These are phyloP conservation scores for Talaromyces nanjingensis DNA, from an alignment of 495 filamentous ascomycete species.

Conservation along the genomic window DNA sequence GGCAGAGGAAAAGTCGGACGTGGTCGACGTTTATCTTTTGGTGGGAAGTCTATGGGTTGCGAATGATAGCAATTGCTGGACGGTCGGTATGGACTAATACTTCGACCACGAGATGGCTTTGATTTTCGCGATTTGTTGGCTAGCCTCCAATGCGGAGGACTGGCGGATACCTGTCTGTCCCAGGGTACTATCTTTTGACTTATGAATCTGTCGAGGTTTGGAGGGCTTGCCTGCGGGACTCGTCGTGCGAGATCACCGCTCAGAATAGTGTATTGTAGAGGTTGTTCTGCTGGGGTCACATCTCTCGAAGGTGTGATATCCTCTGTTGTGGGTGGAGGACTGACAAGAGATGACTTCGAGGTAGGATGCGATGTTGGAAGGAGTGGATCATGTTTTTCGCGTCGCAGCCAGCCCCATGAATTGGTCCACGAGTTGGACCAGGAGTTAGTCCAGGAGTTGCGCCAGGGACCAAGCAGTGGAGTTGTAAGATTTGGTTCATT, in stretches of 20 bases:
- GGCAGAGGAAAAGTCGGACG: slow-evolving; percentile 6
- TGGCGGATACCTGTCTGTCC: not conserved
- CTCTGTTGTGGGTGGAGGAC: not conserved
- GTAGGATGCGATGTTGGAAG: not conserved
- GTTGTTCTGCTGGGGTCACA: not conserved
- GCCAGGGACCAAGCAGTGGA: not conserved
- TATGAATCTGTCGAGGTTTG: not conserved
- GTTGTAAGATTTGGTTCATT: not conserved
- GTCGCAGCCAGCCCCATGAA: slow-evolving; percentile 2
- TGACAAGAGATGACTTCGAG: not conserved
- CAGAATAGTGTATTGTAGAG: not conserved
- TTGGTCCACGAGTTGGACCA: not conserved
- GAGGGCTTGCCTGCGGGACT: not conserved
- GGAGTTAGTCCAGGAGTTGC: not conserved
- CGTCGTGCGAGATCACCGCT: not conserved
- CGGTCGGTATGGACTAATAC: not conserved
- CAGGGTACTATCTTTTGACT: not conserved
- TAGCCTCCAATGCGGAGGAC: not conserved
- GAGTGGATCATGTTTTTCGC: not conserved
- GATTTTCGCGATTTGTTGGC: not conserved
- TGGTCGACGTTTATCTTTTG: not conserved
- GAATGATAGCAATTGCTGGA: not conserved
- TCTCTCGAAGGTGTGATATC: too few species aligned
- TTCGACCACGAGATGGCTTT: not conserved
- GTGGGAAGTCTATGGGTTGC: not conserved